These are phyloP conservation scores for Lachnellula arida DNA, from an alignment of 2,329 filamentous ascomycete genomes.

Conservation along the genomic window DNA sequence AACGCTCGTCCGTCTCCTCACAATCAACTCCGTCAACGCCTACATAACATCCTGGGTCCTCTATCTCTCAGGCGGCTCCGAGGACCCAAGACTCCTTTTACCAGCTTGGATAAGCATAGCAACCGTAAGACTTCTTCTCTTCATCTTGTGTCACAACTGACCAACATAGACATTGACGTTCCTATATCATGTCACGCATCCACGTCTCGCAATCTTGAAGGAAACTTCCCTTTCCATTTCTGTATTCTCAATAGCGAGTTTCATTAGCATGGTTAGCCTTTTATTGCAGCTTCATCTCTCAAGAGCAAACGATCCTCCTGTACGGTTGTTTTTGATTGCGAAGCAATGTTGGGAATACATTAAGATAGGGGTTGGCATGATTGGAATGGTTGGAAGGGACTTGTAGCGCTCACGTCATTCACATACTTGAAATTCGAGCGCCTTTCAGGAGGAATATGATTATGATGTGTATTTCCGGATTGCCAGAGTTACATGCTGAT, in stretches of 20 bases:
- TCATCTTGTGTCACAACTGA: background rate
- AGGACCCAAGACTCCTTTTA: conserved; percentile 65
- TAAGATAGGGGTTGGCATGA: conserved; percentile 17
- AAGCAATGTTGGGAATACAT: conserved; percentile 22
- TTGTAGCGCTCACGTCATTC: conserved; percentile 1
- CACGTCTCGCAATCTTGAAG: conserved; percentile 73
- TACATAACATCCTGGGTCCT: conserved; percentile 71
- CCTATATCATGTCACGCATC: conserved; percentile 71
- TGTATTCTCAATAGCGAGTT: conserved; percentile 71
- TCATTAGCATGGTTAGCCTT: conserved; percentile 68
- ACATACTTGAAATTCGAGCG: background rate
- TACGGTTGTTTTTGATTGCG: conserved; percentile 26
- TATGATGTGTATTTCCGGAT: conserved; percentile 13
- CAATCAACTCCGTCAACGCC: conserved; percentile 68
- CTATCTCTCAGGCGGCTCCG: conserved; percentile 63
- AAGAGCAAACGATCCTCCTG: conserved; percentile 27
- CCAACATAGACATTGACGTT: conserved; percentile 60
- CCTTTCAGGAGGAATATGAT: background rate
- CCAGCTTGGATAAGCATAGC: conserved; percentile 77
- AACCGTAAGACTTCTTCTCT: conserved; percentile 46
- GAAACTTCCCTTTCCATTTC: conserved; percentile 74
- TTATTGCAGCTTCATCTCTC: conserved; percentile 58
- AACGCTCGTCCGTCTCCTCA: conserved; percentile 73
- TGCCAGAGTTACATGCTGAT: conserved; percentile 18
- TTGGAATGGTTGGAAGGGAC: conserved; percentile 17